Conservation (phyloP, 805 yeast species). For the Middelhovenomyces tepae region DNA sequence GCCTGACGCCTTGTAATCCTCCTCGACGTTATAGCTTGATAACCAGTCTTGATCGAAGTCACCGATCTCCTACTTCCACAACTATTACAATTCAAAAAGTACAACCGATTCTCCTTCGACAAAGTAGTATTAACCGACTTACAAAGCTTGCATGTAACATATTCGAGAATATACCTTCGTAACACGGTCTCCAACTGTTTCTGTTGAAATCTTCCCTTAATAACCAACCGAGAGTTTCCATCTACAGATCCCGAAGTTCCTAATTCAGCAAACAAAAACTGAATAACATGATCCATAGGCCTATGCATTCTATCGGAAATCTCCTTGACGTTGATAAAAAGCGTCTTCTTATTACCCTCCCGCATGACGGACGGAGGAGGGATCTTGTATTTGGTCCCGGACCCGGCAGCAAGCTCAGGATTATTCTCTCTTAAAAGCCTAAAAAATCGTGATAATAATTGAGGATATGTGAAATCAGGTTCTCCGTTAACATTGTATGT, state of each 20-base stretch:
- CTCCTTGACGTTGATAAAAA: constrained; percentile 92
- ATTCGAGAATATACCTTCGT: constrained; percentile 93
- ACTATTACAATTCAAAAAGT: constrained; percentile 93
- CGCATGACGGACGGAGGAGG: constrained; percentile 97
- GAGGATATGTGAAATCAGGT: constrained; percentile 65
- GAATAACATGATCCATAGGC: constrained; percentile 94
- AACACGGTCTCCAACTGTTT: constrained; percentile 94
- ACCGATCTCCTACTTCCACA: constrained; percentile 98
- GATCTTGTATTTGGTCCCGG: constrained; percentile 85
- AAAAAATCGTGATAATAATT: constrained; percentile 78
- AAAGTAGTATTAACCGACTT: constrained; percentile 94
- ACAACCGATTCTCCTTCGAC: constrained; percentile 95
- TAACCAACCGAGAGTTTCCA: constrained; percentile 93
- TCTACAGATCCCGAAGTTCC: constrained; percentile 99
- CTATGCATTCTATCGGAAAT: constrained; percentile 91
- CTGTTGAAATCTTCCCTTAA: constrained; percentile 97
- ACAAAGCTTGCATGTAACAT: constrained; percentile 98
- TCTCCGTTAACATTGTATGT: constrained; percentile 26
- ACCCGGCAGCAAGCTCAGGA: constrained; percentile 97
- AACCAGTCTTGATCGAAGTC: constrained; percentile 96
- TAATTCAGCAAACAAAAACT: constrained; percentile 93
- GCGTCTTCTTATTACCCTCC: constrained; percentile 95
- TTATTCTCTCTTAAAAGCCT: constrained; percentile 79
- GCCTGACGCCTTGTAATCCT: too few relatives aligned
- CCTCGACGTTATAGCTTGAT: constrained; percentile 96